Conservation (phyloP, 495 filamentous ascomycete genomes). For the Sabuloglossum arenarium region DNA sequence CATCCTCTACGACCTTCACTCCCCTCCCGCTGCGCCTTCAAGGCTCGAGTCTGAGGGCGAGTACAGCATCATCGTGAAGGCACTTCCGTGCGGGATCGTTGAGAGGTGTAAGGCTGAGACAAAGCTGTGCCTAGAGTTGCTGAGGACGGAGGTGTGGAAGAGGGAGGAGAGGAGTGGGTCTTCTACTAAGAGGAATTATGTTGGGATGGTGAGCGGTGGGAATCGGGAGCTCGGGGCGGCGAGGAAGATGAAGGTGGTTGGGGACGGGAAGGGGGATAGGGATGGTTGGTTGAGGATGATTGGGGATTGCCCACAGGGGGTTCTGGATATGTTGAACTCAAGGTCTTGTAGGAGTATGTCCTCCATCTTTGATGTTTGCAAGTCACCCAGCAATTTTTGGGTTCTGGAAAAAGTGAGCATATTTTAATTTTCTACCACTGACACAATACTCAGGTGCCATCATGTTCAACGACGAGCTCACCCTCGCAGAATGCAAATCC, state of each 20-base stretch:
- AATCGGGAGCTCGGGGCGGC: no score
- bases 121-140: conserved; percentile 40
- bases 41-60: conserved; percentile 5
- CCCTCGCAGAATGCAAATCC: conserved; percentile 37
- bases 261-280: background rate
- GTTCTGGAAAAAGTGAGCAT: no score
- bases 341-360: conserved; percentile 56
- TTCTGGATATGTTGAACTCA: conserved; percentile 79
- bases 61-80: conserved; percentile 24
- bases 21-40: background rate
- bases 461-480: conserved; percentile 86
- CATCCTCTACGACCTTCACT: conserved; percentile 31
- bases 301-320: conserved; percentile 46
- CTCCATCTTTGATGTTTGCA: no score
- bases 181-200: no score
- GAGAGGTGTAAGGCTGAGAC: conserved; percentile 59
- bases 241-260: background rate
- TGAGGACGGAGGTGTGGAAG: conserved; percentile 57
- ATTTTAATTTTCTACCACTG: no score
- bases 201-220: no score
- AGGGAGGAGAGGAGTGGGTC: conserved; percentile 14
- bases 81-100: conserved; percentile 47
- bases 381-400: background rate
- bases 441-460: conserved; percentile 46
- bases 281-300: conserved; percentile 35